These are phyloP conservation scores for Murraya koenigii DNA, from an alignment of 345 rosid genomes.

Conservation along the genomic window DNA sequence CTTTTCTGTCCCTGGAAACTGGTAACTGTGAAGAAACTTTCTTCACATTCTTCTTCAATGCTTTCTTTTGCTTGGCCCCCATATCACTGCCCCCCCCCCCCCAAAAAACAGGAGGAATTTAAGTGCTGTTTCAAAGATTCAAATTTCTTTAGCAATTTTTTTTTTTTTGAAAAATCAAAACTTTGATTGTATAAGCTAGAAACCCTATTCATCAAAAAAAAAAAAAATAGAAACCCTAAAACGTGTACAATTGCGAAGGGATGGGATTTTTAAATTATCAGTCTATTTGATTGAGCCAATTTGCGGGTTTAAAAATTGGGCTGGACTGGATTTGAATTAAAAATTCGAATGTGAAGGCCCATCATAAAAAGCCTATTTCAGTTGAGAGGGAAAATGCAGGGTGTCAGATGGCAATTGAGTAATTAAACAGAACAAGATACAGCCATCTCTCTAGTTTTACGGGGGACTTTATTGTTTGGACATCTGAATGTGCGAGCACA, in stretches of 20 bases:
- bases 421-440: too few relatives aligned
- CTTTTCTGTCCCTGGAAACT: constrained; percentile 27
- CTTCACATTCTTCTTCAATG: constrained; percentile 51
- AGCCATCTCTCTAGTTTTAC: too few relatives aligned
- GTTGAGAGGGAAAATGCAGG: too few relatives aligned
- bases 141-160: too few relatives aligned
- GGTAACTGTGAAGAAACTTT: constrained; percentile 41
- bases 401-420: too few relatives aligned
- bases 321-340: background rate
- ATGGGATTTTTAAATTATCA: background rate
- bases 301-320: background rate
- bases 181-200: background rate
- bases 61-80: constrained; percentile 79
- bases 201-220: too few relatives aligned
- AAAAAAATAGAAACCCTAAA: background rate
- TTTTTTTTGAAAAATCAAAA: too few relatives aligned
- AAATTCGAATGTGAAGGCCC: background rate
- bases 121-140: background rate
- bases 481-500: too few relatives aligned
- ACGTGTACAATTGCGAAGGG: background rate
- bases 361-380: background rate
- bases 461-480: too few relatives aligned
- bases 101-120: background rate
- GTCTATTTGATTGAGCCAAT: too few relatives aligned
- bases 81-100: constrained; percentile 27